Evolutionary conservation across 2,329 filamentous ascomycete genomes (phyloP).

Genomic region (Colletotrichum sansevieriae): DNA sequence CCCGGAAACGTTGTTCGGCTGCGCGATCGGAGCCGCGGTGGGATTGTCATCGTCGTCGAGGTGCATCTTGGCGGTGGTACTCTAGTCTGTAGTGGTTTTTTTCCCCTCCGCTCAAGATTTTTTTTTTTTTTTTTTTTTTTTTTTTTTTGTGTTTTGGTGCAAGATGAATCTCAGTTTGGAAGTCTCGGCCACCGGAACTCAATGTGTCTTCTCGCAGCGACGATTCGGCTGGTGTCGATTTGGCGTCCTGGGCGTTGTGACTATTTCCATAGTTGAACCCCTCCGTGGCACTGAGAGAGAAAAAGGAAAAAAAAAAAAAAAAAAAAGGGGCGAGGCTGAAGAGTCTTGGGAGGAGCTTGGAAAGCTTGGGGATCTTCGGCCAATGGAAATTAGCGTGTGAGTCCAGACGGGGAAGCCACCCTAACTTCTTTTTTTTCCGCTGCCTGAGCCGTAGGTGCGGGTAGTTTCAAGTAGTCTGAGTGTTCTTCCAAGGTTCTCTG

Average conservation of each 20-base stretch:
- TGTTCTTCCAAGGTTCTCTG: too few species aligned
- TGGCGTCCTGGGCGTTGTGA: neutral
- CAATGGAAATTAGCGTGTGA: conserved; percentile 16
- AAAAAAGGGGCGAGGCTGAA: conserved; percentile 1
- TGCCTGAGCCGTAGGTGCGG: too few species aligned
- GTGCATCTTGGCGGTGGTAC: conserved; percentile 49
- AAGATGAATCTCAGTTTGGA: too few species aligned
- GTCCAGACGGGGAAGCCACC: too few species aligned
- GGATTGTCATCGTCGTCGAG: conserved; percentile 60
- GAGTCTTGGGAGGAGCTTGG: conserved; percentile 6
- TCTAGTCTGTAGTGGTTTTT: neutral
- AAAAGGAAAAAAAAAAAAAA: conserved; percentile 25
- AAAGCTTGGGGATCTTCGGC: conserved; percentile 20
- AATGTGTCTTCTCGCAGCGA: too few species aligned
- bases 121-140: too few species aligned
- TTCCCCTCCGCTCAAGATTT: too few species aligned
- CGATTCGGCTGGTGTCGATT: neutral
- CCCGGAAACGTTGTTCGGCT: conserved; percentile 44
- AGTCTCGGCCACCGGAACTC: too few species aligned
- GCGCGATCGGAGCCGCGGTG: conserved; percentile 37
- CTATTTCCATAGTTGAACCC: conserved; percentile 14
- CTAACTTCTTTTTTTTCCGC: too few species aligned
- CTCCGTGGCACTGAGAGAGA: neutral
- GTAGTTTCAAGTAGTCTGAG: too few species aligned
- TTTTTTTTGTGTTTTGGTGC: too few species aligned